Conservation (phyloP, 1,284 basidiomycete species). For the Moesziomyces parantarcticus region DNA sequence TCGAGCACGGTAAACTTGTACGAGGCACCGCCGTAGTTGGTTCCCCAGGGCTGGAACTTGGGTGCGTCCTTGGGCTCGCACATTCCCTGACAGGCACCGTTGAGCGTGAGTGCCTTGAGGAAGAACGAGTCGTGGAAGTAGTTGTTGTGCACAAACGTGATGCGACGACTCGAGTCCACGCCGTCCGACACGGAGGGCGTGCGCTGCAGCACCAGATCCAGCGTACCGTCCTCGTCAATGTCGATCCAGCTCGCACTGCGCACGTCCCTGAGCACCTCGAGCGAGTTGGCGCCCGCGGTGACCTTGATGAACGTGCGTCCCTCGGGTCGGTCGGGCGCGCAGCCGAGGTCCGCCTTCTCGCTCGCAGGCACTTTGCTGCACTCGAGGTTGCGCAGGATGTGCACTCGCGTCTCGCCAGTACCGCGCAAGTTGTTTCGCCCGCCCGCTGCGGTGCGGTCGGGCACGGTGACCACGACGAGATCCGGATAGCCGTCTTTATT, state of each 20-base stretch:
- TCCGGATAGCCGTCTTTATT: conserved; percentile 97
- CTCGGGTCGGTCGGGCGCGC: conserved; percentile 25
- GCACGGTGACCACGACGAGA: conserved; percentile 76
- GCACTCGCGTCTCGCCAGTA: conserved; percentile 72
- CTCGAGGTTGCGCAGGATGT: conserved; percentile 78
- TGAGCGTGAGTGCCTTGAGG: conserved; percentile 90
- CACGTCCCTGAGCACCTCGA: conserved; percentile 81
- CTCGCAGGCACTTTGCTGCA: conserved; percentile 72
- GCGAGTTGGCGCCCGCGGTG: conserved; percentile 75
- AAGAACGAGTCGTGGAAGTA: conserved; percentile 99
- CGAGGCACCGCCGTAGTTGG: conserved; percentile 91
- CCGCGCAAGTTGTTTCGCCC: conserved; percentile 45
- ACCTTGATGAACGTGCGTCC: conserved; percentile 63
- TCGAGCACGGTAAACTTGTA: conserved; percentile 98
- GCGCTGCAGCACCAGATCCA: conserved; percentile 91
- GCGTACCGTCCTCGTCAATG: conserved; percentile 93
- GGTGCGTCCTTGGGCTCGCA: conserved; percentile 70
- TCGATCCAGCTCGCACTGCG: conserved; percentile 85
- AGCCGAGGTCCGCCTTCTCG: conserved; percentile 29
- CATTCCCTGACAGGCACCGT: conserved; percentile 87
- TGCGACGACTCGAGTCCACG: conserved; percentile 53
- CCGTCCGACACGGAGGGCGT: conserved; percentile 19
- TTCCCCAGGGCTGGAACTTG: conserved; percentile 79
- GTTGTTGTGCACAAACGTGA: conserved; percentile 94
- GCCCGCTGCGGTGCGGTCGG: conserved; percentile 54